phyloP scores from a whole-genome alignment of 148 eudicot species.

The Rhododendron williamsianum region DNA sequence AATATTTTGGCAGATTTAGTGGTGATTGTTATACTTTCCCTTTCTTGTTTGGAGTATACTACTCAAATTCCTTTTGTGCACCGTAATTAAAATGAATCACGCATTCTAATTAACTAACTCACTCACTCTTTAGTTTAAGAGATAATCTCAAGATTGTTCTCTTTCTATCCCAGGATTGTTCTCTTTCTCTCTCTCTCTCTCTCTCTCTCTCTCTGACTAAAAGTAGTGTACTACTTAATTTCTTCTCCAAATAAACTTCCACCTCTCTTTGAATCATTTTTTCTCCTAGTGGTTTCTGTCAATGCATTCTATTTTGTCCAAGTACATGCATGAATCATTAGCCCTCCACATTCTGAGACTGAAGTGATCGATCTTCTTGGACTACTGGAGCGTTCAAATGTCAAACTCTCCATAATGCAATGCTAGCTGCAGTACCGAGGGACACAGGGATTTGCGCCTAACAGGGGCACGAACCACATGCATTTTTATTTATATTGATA shows the following conservation, averaged over 20 bases:
- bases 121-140: no score
- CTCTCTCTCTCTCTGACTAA: not conserved
- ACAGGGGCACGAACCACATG: no score
- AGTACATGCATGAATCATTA: not conserved
- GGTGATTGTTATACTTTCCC: not conserved
- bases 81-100: not conserved
- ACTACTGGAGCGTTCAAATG: not conserved
- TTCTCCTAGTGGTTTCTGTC: not conserved
- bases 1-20: no score
- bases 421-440: no score
- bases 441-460: no score
- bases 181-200: not conserved
- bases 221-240: not conserved
- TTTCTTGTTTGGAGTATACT: not conserved
- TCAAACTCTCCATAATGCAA: not conserved
- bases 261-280: not conserved
- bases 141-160: not conserved
- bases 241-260: not conserved
- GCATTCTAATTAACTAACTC: not conserved
- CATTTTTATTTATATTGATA: no score
- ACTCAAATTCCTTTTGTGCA: not conserved
- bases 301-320: slow-evolving; percentile 1
- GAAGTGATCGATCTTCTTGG: not conserved
- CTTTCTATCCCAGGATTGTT: not conserved
- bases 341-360: not conserved